A percentile compares a stretch with the other conserved stretches of the same genome.
phyloP scores from a whole-genome alignment of 352 stramenopile species.

The Lagenidium giganteum region DNA sequence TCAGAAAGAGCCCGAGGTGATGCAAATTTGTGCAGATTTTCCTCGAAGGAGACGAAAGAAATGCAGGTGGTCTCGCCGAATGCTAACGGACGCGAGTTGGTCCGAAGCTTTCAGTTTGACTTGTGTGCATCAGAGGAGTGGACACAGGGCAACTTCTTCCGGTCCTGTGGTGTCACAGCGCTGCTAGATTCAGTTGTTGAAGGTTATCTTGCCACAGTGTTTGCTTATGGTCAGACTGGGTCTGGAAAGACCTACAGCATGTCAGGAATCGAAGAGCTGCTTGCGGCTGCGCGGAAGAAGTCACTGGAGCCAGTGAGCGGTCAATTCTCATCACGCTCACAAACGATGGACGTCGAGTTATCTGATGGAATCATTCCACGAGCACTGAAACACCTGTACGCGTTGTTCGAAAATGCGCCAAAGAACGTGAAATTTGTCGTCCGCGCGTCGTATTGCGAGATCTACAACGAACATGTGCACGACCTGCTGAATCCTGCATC shows the following conservation, averaged over 20 bases:
- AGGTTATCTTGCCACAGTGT: constrained; percentile 65
- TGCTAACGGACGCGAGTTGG: constrained; percentile 68
- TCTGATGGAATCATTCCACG: constrained; percentile 70
- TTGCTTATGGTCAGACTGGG: constrained; percentile 63
- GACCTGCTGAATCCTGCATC: constrained; percentile 69
- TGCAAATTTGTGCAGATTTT: too few species aligned
- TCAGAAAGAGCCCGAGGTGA: too few species aligned
- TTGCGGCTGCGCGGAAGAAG: constrained; percentile 25
- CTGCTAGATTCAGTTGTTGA: constrained; percentile 65
- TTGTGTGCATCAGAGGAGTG: constrained; percentile 60
- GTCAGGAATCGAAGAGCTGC: constrained; percentile 66
- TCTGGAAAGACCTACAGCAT: constrained; percentile 78
- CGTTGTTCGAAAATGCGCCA: constrained; percentile 32
- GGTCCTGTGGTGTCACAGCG: constrained; percentile 41
- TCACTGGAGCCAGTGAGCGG: too few species aligned
- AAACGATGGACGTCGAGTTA: constrained; percentile 26
- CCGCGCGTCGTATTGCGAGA: constrained; percentile 73
- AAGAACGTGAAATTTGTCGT: constrained; percentile 58
- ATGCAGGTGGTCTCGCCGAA: too few species aligned
- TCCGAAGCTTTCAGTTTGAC: constrained; percentile 77
- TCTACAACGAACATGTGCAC: constrained; percentile 84
- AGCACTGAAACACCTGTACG: constrained; percentile 63
- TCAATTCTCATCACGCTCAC: too few species aligned
- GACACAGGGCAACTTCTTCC: constrained; percentile 62
- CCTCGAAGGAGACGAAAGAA: too few species aligned